A percentile compares a stretch with the other conserved stretches of the same genome.
Conservation (phyloP, 2,329 filamentous ascomycete genomes). For the Hawksworthiomyces lignivorus region DNA sequence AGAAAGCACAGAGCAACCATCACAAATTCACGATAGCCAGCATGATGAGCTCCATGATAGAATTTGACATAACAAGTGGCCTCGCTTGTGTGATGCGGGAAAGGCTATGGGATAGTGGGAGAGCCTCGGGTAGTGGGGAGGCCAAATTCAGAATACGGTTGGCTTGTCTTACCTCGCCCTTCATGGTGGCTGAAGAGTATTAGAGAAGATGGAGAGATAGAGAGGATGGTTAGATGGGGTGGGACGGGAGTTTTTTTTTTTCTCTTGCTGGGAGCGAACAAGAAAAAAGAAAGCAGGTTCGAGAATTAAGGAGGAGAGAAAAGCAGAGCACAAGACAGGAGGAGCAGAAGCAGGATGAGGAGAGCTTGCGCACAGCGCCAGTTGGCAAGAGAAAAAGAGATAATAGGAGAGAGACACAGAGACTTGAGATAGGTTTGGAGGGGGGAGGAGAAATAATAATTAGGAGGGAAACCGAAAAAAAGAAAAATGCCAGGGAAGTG, state of each 20-base stretch:
- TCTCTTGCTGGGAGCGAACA: neutral
- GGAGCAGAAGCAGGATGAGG: neutral
- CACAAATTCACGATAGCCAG: no score
- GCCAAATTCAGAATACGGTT: slow-evolving; percentile 3
- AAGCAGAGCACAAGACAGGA: slow-evolving; percentile 1
- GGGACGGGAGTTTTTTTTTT: neutral
- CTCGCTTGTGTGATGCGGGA: slow-evolving; percentile 4
- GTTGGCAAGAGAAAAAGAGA: neutral
- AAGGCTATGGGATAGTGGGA: neutral
- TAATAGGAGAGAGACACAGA: neutral
- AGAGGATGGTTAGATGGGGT: neutral
- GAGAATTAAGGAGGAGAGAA: neutral
- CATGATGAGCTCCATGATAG: no score
- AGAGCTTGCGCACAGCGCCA: neutral
- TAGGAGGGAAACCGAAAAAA: no score
- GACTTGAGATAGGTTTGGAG: slow-evolving; percentile 1
- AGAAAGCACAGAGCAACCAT: no score
- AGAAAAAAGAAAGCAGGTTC: slow-evolving; percentile 1
- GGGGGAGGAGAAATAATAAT: no score
- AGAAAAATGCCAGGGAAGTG: no score
- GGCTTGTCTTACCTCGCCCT: slow-evolving; percentile 44
- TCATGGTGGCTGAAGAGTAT: slow-evolving; percentile 34
- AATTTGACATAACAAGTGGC: no score
- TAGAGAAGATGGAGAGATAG: neutral
- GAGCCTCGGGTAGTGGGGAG: neutral